Base-by-base conservation (phyloP, 2,329 filamentous ascomycete species). In the Didymella pomorum region DNA sequence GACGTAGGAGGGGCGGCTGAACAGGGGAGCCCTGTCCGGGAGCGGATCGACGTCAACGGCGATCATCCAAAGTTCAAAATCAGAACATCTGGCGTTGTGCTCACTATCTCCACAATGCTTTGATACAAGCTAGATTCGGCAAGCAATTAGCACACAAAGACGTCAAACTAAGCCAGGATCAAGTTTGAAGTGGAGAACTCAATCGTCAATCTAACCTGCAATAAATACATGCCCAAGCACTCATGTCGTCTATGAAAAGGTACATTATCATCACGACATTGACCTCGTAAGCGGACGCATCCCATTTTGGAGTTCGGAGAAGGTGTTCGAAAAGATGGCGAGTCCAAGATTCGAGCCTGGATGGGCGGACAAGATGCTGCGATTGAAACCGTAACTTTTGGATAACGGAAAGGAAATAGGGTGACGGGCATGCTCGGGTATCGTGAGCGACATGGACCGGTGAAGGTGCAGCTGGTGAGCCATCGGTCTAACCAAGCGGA, bases 181-280 rank as follows among this genome's bases (percentile, higher is more conserved):
- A 11, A 41, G 20, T 23, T 37, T 62, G 54, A 65, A 68, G 61
- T 68, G 61, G 59, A 70, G 60, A 65, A 66, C 44, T 62, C 59
- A 61, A 67, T 70, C 63, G 61, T 56, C 57, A 69, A 63, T 73
- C 70, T 73, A 71, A 61, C 60, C 48, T 60, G 59, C 56, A 65
- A 66, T 74, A 71, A 68, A 68, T 74, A 73, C 69, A 74, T 73
- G 71, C 67, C 64, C 65, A 67, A 66, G 66, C 70, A 70, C 63
- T 62, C 57, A 58, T 66, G 62, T 64, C 65, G 62, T 74, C 70
- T 74, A 70, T 63, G 63, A 52, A 56, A 48, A 65, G 53, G 39
- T 62, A 58, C 62, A 63, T 54, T 45, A 61, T 61, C 53, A 39
- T 57, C 47, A 48, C 58, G 58, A 61, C 62, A 60, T 52, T 54